Percentiles rank a stretch among this genome's conserved stretches.
phyloP scores from a whole-genome alignment of 805 yeast genomes.

The Candida ficus region DNA sequence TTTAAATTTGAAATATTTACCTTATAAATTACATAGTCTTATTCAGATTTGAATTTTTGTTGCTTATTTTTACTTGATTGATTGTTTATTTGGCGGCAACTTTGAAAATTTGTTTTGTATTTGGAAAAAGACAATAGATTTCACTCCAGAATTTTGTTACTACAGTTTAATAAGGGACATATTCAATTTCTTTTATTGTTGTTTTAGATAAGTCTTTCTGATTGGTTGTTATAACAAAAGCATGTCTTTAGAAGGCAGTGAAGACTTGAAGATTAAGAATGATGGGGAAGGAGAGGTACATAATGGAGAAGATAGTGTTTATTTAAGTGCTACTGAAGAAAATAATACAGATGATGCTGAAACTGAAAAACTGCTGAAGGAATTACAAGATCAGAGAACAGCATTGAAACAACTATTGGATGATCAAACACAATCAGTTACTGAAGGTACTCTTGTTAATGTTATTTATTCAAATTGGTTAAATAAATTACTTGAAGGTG shows the following conservation, averaged over 20 bases:
- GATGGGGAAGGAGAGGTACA: conserved; percentile 1
- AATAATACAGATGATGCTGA: not conserved
- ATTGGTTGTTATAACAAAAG: no score
- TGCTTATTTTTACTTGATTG: no score
- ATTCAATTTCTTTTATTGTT: no score
- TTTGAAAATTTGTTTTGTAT: no score
- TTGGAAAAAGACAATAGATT: no score
- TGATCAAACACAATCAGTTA: conserved; percentile 1
- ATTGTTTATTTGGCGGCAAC: no score
- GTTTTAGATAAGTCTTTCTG: no score
- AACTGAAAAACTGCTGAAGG: not conserved
- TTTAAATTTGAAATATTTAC: no score
- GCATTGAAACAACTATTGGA: conserved; percentile 8
- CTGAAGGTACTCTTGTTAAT: conserved; percentile 15
- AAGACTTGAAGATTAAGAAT: not conserved
- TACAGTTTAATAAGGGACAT: no score
- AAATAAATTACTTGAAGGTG: conserved; percentile 6
- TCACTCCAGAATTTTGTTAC: no score
- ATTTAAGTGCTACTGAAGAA: conserved; percentile 3
- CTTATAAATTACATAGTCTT: no score
- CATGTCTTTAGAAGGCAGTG: not conserved
- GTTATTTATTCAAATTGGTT: conserved; percentile 18
- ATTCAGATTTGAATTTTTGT: no score
- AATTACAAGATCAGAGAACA: conserved; percentile 15
- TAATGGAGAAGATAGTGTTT: conserved; percentile 3